Percentiles rank a stretch among this genome's conserved stretches.
Conservation (phyloP, 148 eudicot genomes). For the Fagopyrum homotropicum region DNA sequence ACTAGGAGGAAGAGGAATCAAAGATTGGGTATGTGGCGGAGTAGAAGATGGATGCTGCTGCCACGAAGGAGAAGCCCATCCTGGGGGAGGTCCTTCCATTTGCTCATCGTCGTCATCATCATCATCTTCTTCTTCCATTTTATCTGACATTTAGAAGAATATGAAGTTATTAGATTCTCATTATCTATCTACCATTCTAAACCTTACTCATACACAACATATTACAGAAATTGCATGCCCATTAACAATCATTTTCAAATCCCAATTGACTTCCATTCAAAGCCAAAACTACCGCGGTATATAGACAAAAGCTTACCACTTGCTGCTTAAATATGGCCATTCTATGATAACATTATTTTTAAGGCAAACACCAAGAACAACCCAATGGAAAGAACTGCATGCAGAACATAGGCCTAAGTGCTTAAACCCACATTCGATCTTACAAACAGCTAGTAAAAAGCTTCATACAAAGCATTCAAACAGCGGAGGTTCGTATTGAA, state of each 20-base stretch:
- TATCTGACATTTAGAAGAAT: not conserved
- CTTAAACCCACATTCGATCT: not conserved
- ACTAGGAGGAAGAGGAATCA: constrained; percentile 1
- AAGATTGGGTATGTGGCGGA: constrained; percentile 2
- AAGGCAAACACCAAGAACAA: not conserved
- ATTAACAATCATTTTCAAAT: not conserved
- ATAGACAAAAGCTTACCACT: not conserved
- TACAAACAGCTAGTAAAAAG: not conserved
- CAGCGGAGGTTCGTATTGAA: not conserved
- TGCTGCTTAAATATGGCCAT: too few species aligned
- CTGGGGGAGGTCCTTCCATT: constrained; percentile 26
- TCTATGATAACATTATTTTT: not conserved
- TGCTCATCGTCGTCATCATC: constrained; percentile 21
- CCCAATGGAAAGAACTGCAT: too few species aligned
- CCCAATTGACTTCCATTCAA: not conserved
- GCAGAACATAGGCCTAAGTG: too few species aligned
- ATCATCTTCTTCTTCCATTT: constrained; percentile 1
- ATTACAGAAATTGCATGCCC: not conserved
- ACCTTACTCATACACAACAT: constrained; percentile 4
- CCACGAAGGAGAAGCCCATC: constrained; percentile 15
- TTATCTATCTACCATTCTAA: not conserved
- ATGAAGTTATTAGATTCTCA: constrained; percentile 1
- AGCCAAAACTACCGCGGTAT: not conserved
- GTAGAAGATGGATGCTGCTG: constrained; percentile 6
- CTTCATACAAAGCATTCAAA: not conserved